Conservation (phyloP, 768 basidiomycete species). For the Tulasnella sp. region DNA sequence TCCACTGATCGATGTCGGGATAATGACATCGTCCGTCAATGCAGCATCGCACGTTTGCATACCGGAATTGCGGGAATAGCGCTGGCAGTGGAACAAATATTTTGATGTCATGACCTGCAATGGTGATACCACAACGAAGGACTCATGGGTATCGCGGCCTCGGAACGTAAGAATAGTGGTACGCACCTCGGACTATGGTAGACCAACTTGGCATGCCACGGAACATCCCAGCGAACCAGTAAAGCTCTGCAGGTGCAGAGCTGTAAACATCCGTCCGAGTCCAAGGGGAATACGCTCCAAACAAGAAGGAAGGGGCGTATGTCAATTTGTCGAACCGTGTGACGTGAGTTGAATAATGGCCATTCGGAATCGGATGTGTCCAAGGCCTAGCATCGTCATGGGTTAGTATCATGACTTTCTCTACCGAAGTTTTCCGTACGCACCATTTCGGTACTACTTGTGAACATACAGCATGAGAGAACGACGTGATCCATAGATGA, state of each 20-base stretch:
- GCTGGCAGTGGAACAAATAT: background rate
- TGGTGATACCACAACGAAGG: background rate
- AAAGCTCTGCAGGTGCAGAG: background rate
- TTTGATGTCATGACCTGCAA: background rate
- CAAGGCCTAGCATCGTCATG: background rate
- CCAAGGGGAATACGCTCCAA: background rate
- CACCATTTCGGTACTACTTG: constrained; percentile 1
- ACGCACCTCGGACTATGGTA: background rate
- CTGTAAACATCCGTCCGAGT: background rate
- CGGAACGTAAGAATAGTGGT: background rate
- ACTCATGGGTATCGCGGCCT: background rate
- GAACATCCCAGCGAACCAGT: background rate
- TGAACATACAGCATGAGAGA: background rate
- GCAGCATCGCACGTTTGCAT: background rate
- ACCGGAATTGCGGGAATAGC: background rate
- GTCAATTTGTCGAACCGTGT: background rate
- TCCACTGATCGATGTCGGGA: background rate
- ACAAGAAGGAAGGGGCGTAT: background rate
- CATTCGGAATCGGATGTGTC: background rate
- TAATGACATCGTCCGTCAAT: background rate
- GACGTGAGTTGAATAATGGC: background rate
- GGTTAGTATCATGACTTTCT: background rate
- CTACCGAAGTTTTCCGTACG: background rate
- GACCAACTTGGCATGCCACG: background rate
- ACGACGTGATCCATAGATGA: background rate